phyloP scores from a whole-genome alignment of 2,329 filamentous ascomycete genomes.

The Botryotinia calthae region DNA sequence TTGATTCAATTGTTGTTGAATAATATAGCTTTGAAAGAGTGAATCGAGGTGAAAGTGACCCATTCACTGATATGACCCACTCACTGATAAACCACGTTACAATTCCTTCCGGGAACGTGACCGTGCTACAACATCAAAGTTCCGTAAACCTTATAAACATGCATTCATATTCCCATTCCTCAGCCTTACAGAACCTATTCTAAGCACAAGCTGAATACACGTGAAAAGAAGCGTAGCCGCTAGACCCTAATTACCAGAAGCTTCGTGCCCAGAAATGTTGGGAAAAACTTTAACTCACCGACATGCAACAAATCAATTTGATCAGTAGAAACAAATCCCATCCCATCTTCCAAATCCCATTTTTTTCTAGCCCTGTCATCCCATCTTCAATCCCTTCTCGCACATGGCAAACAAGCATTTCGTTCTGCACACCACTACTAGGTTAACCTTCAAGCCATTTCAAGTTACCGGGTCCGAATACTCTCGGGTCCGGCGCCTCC shows the following conservation, averaged over 20 bases:
- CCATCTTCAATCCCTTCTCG: not conserved
- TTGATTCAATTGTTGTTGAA: too few relatives aligned
- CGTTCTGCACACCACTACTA: not conserved
- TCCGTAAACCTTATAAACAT: not conserved
- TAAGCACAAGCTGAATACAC: not conserved
- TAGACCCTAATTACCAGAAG: not conserved
- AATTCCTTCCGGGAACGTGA: not conserved
- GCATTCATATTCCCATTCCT: not conserved
- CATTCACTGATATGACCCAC: too few relatives aligned
- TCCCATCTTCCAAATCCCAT: not conserved
- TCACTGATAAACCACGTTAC: too few relatives aligned
- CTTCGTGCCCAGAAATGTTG: not conserved
- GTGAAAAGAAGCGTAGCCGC: not conserved
- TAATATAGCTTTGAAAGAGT: too few relatives aligned
- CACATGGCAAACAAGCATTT: conserved; percentile 11
- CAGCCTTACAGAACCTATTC: not conserved
- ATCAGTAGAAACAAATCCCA: not conserved
- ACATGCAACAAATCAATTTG: not conserved
- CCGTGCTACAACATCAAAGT: not conserved
- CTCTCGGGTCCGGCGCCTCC: not conserved
- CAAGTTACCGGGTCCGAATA: not conserved
- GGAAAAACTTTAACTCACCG: not conserved
- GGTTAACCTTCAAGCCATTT: not conserved
- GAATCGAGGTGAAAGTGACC: too few relatives aligned
- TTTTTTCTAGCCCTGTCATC: not conserved